These are phyloP conservation scores for Pilatotrama ljubarskyi DNA, from an alignment of 768 basidiomycete genomes.

Conservation along the genomic window DNA sequence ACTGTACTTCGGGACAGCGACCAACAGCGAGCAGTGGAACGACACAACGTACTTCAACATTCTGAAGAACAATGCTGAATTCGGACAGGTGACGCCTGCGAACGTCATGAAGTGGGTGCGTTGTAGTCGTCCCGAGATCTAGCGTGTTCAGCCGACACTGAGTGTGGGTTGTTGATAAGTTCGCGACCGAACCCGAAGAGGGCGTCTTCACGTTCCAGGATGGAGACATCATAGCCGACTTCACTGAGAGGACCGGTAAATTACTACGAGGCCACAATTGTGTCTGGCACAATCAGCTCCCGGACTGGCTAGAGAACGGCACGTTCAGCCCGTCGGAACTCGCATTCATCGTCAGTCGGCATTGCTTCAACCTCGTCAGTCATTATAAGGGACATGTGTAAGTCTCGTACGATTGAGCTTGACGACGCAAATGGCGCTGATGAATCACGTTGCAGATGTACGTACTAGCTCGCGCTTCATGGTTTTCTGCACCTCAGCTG, in stretches of 20 bases:
- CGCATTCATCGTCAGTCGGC: constrained; percentile 44
- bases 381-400: constrained; percentile 56
- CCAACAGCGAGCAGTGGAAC: constrained; percentile 45
- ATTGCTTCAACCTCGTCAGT: constrained; percentile 48
- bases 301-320: constrained; percentile 47
- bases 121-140: not conserved
- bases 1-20: constrained; percentile 49
- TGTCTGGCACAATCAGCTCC: constrained; percentile 54
- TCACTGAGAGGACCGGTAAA: constrained; percentile 47
- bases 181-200: constrained; percentile 51
- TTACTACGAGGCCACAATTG: constrained; percentile 45
- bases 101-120: constrained; percentile 50
- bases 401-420: constrained; percentile 11
- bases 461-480: not conserved
- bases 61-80: constrained; percentile 38
- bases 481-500: not conserved
- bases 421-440: not conserved
- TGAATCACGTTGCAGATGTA: constrained; percentile 12
- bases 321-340: constrained; percentile 38
- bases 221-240: constrained; percentile 46
- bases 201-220: constrained; percentile 47
- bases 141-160: not conserved
- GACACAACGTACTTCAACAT: constrained; percentile 40
- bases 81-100: constrained; percentile 45
- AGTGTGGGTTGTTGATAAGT: constrained; percentile 32